These are phyloP conservation scores for Globisporangium heterothallicum DNA, from an alignment of 352 stramenopile species.

Conservation along the genomic window DNA sequence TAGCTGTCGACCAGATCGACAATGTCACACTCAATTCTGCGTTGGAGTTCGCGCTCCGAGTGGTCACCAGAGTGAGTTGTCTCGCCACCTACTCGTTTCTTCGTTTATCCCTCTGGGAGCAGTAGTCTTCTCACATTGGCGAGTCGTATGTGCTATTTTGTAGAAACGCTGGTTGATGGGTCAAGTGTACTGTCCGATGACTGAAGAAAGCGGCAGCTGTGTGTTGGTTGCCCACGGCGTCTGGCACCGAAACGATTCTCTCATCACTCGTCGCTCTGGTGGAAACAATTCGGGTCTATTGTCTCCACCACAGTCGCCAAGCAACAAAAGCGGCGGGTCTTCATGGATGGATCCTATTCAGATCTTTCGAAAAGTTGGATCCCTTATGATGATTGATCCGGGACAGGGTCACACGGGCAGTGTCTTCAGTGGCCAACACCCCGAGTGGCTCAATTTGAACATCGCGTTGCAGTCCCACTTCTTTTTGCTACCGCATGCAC, in stretches of 20 bases:
- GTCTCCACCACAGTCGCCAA: slow-evolving; percentile 15
- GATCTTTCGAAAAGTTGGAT: slow-evolving; percentile 67
- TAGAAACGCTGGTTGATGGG: slow-evolving; percentile 69
- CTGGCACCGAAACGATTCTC: slow-evolving; percentile 53
- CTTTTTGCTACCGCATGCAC: slow-evolving; percentile 67
- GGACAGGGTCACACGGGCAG: slow-evolving; percentile 67
- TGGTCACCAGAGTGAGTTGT: slow-evolving; percentile 44
- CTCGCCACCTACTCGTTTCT: not conserved
- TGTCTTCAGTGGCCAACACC: slow-evolving; percentile 69
- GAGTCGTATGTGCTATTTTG: not conserved
- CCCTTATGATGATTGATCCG: slow-evolving; percentile 70
- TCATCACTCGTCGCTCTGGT: slow-evolving; percentile 3
- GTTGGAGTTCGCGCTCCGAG: slow-evolving; percentile 62
- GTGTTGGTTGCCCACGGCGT: slow-evolving; percentile 62
- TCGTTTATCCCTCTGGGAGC: not conserved
- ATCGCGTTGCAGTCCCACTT: slow-evolving; percentile 54
- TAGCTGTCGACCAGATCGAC: slow-evolving; percentile 62
- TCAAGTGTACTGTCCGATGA: slow-evolving; percentile 66
- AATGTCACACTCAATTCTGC: slow-evolving; percentile 43
- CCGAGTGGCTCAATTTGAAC: slow-evolving; percentile 57
- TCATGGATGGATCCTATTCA: slow-evolving; percentile 50
- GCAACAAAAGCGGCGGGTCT: slow-evolving; percentile 19
- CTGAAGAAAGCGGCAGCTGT: slow-evolving; percentile 53
- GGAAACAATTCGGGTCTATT: slow-evolving; percentile 10
- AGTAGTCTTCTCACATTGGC: not conserved